Conservation (phyloP, 108 stramenopile genomes). For the Chaetoceros tenuissimus region DNA sequence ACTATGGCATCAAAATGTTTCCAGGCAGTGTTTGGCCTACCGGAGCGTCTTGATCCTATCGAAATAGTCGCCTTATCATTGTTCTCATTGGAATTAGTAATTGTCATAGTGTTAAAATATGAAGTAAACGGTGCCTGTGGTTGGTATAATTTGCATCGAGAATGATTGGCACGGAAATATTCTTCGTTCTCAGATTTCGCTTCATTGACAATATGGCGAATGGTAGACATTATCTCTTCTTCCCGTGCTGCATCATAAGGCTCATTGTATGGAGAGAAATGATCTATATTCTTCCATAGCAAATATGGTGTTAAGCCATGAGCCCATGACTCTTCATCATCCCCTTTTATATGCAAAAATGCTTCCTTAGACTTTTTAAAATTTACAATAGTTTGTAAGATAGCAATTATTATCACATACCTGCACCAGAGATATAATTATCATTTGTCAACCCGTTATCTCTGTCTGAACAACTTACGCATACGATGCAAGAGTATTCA, state of each 20-base stretch:
- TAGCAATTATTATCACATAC: no score
- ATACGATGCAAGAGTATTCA: constrained; percentile 30
- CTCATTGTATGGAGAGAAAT: not conserved
- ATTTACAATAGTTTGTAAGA: no score
- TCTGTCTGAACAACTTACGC: constrained; percentile 38
- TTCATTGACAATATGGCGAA: constrained; percentile 21
- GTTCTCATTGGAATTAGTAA: constrained; percentile 10
- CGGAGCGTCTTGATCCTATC: constrained; percentile 62
- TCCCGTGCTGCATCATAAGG: constrained; percentile 11
- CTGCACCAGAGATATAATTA: not conserved
- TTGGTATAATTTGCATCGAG: no score
- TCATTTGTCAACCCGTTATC: not conserved
- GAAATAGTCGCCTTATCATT: constrained; percentile 43
- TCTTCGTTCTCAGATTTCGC: not conserved
- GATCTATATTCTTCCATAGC: constrained; percentile 45
- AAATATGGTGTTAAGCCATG: constrained; percentile 37
- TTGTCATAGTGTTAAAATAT: no score
- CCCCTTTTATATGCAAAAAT: no score
- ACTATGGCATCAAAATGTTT: constrained; percentile 60
- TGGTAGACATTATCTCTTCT: constrained; percentile 25
- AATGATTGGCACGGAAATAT: not conserved
- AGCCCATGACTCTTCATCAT: constrained; percentile 72
- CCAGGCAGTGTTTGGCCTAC: constrained; percentile 66
- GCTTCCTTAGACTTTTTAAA: no score
- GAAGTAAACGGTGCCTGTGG: no score